A percentile compares a stretch with the other conserved stretches of the same genome.
Evolutionary conservation across 768 basidiomycete genomes (phyloP).

Genomic region (Xerocomellus chrysenteron): DNA sequence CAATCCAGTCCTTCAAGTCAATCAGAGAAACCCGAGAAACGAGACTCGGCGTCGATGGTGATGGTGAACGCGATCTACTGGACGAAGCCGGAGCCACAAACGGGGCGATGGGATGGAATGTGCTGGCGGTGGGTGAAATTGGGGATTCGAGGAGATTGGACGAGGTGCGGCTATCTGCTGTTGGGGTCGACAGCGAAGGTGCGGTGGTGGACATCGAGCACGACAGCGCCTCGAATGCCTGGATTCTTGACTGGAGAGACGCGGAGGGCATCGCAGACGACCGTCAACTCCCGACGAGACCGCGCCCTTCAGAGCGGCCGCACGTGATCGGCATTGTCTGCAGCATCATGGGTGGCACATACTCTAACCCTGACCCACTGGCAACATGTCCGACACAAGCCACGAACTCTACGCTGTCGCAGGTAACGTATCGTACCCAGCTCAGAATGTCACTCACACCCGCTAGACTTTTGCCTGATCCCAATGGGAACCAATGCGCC

Average conservation of each 20-base stretch:
- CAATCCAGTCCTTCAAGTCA: constrained; percentile 72
- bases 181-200: constrained; percentile 7
- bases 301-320: too few species aligned
- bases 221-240: constrained; percentile 60
- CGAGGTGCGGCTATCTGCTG: constrained; percentile 2
- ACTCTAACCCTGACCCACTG: neutral
- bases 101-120: constrained; percentile 43
- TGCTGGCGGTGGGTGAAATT: constrained; percentile 45
- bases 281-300: too few species aligned
- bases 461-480: constrained; percentile 81
- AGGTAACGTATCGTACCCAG: constrained; percentile 40
- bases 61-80: constrained; percentile 40
- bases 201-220: constrained; percentile 18
- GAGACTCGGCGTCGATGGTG: constrained; percentile 43
- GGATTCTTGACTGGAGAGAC: constrained; percentile 57
- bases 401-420: constrained; percentile 74
- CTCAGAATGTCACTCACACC: neutral
- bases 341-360: too few species aligned
- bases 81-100: constrained; percentile 29
- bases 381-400: constrained; percentile 14
- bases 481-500: constrained; percentile 77
- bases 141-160: constrained; percentile 47
- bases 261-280: constrained; percentile 41
- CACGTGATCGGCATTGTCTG: neutral
- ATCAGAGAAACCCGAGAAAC: constrained; percentile 58